Evolutionary conservation across 352 stramenopile genomes (phyloP), one percentile per base, ranked within the genome.

Genomic region (Phytopythium boreale): DNA sequence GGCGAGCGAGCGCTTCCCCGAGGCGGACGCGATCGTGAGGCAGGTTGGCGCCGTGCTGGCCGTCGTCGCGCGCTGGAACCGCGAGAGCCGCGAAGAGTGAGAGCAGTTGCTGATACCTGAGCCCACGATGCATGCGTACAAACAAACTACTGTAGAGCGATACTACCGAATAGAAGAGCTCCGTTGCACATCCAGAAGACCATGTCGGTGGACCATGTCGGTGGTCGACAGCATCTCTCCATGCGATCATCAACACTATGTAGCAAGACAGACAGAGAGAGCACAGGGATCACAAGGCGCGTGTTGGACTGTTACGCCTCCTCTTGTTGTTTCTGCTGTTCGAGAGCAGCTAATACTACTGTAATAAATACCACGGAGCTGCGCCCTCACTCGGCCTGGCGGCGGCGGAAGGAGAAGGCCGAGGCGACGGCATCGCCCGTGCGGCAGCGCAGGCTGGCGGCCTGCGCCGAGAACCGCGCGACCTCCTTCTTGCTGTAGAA

Each of bases 401-500:
- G 56, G 37, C 56, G 56, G 56, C 56, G 56, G 56, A 62, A 62
- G 9, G 37, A 37, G 17, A 62, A 51, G 37, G 56, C 56, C n/a
- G 56, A 37, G 37, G 56, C 47, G 62, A 90, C 57, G 26, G 72
- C 81, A 41, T 87, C 79, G 36, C 79, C 81, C 12, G 81, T 90
- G 67, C 81, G 81, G 37, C 70, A 70, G 24, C 70, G 49, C 17
- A 90, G 53, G 68, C 79, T 90, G 2, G 72, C 69, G 2, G 81
- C 79, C 44, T 82, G 77, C 44, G 74, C 71, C 49, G 79, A 83
- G 67, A 90, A 90, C 56, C 71, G 76, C 50, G 80, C 74, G 57
- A 90, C 79, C 19, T 90, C 81, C 44, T 85, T 72, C 34, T 76
- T 77, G 56, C 67, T 85, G 71, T 90, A 90, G 53, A 88, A 90